A percentile compares a stretch with the other conserved stretches of the same genome.
These are phyloP conservation scores for Colletotrichum tanaceti DNA, from an alignment of 2,329 filamentous ascomycete species.

Conservation along the genomic window DNA sequence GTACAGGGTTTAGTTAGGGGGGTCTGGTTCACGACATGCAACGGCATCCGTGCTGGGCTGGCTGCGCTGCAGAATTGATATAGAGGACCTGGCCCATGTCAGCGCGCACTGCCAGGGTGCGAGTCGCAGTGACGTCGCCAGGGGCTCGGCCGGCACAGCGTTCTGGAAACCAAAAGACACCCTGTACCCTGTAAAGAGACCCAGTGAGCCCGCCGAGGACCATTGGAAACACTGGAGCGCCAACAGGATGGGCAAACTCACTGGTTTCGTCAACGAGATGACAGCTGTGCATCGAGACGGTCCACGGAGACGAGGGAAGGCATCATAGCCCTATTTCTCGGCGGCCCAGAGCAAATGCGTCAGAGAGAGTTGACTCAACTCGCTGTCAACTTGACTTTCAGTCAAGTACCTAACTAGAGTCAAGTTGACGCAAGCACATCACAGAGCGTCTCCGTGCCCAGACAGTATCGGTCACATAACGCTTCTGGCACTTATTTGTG, in stretches of 20 bases:
- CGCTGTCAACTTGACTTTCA: background rate
- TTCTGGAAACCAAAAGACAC: conserved; percentile 22
- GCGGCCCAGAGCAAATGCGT: background rate
- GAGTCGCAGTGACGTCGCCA: conserved; percentile 34
- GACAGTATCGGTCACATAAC: conserved; percentile 9
- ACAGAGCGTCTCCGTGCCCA: background rate
- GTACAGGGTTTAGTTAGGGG: conserved; percentile 17
- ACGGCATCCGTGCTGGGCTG: background rate
- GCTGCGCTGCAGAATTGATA: conserved; percentile 15
- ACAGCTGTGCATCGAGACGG: background rate
- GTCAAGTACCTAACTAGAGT: too few species aligned
- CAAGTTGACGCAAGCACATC: background rate
- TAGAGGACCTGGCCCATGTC: conserved; percentile 31
- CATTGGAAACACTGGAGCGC: conserved; percentile 35
- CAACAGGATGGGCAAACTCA: conserved; percentile 14
- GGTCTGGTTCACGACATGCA: too few species aligned
- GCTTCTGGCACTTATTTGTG: background rate
- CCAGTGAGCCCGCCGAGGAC: conserved; percentile 4
- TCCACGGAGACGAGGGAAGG: conserved; percentile 8
- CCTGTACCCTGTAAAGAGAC: background rate
- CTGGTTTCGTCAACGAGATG: conserved; percentile 6
- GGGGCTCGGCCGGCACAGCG: conserved; percentile 1
- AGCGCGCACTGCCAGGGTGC: conserved; percentile 24
- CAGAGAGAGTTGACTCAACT: background rate
- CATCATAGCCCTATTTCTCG: conserved; percentile 12